Conservation (phyloP, 2,329 filamentous ascomycete genomes). For the Aspergillus persii region DNA sequence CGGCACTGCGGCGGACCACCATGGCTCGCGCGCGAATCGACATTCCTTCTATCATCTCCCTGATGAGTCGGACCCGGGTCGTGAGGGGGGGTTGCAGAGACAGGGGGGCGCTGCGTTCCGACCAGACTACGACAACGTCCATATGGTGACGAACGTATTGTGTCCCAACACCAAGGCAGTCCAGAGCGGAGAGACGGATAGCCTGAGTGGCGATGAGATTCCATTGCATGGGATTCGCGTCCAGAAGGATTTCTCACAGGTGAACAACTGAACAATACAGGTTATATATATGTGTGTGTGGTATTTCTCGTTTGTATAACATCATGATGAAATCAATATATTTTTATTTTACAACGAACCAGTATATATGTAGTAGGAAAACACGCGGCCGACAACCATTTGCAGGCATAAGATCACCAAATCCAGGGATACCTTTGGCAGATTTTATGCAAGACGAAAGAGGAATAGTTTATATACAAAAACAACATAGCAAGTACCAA, state of each 20-base stretch:
- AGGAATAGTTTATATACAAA: no score
- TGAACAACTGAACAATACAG: not conserved
- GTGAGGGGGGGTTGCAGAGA: not conserved
- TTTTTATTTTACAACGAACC: no score
- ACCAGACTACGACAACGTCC: constrained; percentile 18
- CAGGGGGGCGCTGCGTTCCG: constrained; percentile 13
- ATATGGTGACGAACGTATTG: constrained; percentile 18
- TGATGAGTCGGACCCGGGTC: constrained; percentile 11
- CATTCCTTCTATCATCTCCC: constrained; percentile 21
- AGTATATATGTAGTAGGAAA: no score
- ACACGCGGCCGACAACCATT: no score
- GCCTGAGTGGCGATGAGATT: constrained; percentile 17
- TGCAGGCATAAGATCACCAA: no score
- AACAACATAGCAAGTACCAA: no score
- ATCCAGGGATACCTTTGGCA: no score
- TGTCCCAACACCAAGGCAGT: not conserved
- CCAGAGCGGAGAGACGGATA: not conserved
- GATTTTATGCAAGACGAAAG: no score
- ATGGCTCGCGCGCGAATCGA: constrained; percentile 5
- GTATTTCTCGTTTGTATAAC: no score
- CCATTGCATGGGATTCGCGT: constrained; percentile 21
- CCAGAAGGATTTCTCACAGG: constrained; percentile 19
- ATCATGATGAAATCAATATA: no score
- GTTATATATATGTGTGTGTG: no score
- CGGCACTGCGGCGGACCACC: not conserved